Evolutionary conservation across 306 rosid genomes (phyloP).

Genomic region (Hippophae rhamnoides): DNA sequence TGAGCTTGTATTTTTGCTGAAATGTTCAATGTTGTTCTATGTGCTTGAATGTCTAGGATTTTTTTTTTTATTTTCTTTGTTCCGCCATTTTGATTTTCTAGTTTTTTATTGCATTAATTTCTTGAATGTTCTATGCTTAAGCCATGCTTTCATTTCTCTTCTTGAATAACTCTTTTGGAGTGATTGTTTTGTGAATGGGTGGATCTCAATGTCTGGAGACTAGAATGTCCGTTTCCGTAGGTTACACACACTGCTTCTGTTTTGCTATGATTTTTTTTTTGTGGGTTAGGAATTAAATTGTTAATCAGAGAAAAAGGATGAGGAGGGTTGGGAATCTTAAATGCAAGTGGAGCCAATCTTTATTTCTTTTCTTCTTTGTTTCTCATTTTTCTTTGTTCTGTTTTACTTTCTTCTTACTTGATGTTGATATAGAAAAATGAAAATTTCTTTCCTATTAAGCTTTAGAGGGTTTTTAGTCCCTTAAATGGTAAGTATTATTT

Average conservation of each 20-base stretch:
- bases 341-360: constrained; percentile 1
- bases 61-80: background rate
- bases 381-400: background rate
- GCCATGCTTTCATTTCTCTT: background rate
- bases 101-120: no score
- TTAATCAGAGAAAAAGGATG: background rate
- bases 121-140: no score
- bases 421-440: no score
- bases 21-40: background rate
- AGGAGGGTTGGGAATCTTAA: constrained; percentile 2
- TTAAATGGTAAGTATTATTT: no score
- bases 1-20: no score
- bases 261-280: background rate
- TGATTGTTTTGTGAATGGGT: background rate
- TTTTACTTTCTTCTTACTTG: background rate
- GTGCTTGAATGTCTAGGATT: background rate
- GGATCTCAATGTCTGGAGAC: background rate
- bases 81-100: no score
- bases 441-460: no score
- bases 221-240: no score
- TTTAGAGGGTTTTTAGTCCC: no score
- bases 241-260: background rate
- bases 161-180: background rate
- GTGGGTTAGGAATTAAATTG: constrained; percentile 13
- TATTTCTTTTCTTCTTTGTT: background rate